Percentiles rank a stretch among this genome's conserved stretches.
These are phyloP conservation scores for Xylaria palmicola DNA, from an alignment of 495 filamentous ascomycete genomes.

Conservation along the genomic window DNA sequence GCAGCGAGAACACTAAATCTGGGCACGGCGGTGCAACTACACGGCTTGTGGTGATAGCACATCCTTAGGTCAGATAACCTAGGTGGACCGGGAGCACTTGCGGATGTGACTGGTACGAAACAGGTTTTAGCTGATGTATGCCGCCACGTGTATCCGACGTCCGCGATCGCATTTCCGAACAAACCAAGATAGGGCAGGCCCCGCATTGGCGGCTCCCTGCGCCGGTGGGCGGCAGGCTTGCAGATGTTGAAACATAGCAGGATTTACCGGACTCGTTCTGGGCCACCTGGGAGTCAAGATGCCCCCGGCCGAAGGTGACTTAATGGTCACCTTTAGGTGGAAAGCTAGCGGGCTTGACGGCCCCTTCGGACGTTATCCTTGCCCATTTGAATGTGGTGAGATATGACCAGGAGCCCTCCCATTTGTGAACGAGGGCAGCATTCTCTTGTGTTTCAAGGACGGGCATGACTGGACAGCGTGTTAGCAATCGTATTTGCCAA, in stretches of 20 bases:
- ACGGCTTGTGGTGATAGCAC: conserved; percentile 4
- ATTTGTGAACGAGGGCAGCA: conserved; percentile 42
- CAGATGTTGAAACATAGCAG: conserved; percentile 5
- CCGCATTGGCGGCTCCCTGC: conserved; percentile 13
- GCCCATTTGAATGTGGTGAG: conserved; percentile 55
- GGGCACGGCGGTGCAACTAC: conserved; percentile 9
- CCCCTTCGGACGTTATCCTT: conserved; percentile 59
- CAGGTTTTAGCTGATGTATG: neutral
- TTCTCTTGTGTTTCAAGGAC: conserved; percentile 50
- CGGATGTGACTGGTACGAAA: conserved; percentile 7
- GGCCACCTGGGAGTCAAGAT: conserved; percentile 29
- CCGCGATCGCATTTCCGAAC: conserved; percentile 8
- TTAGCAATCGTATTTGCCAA: conserved; percentile 7
- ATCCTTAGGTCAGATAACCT: conserved; percentile 6
- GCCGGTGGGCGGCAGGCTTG: conserved; percentile 8
- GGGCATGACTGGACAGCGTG: conserved; percentile 45
- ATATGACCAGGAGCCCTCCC: conserved; percentile 56
- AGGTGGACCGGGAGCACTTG: neutral
- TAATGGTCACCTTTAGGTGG: conserved; percentile 61
- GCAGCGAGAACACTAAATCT: conserved; percentile 6
- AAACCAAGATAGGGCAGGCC: conserved; percentile 9
- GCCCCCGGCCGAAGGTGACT: conserved; percentile 32
- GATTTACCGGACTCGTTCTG: conserved; percentile 19
- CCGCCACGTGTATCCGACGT: conserved; percentile 11
- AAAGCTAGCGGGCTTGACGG: conserved; percentile 58